Percentiles rank a stretch among this genome's conserved stretches.
phyloP scores from a whole-genome alignment of 352 stramenopile genomes.

The Pythium coloratum region DNA sequence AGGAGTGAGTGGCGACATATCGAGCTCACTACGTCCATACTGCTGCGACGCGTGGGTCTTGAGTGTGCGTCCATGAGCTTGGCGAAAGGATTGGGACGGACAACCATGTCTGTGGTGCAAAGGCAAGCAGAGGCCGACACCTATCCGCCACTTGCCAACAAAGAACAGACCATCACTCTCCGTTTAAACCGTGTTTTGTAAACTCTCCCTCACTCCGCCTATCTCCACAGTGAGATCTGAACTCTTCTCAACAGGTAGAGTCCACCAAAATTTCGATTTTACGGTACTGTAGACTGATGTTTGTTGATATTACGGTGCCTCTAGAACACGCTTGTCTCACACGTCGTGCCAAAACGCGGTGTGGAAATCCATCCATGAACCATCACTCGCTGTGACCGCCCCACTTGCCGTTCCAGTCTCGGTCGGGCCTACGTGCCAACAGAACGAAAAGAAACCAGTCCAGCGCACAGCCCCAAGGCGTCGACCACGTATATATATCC shows the following conservation, averaged over 20 bases:
- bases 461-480: neutral
- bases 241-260: neutral
- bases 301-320: neutral
- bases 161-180: conserved; percentile 26
- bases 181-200: conserved; percentile 13
- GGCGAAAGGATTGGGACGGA: neutral
- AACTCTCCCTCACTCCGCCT: neutral
- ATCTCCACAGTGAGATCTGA: neutral
- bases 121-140: conserved; percentile 12
- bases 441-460: conserved; percentile 9
- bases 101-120: conserved; percentile 4
- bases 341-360: neutral
- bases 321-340: neutral
- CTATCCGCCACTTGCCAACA: conserved; percentile 25
- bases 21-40: no score
- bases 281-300: neutral
- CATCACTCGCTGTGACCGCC: neutral
- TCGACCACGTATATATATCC: conserved; percentile 17
- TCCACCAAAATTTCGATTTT: neutral
- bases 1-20: neutral
- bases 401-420: neutral
- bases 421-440: conserved; percentile 7
- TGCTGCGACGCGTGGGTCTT: no score
- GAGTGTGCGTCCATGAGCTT: neutral
- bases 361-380: neutral